Evolutionary conservation across 345 rosid genomes (phyloP).

Genomic region (Clarkia xantiana): DNA sequence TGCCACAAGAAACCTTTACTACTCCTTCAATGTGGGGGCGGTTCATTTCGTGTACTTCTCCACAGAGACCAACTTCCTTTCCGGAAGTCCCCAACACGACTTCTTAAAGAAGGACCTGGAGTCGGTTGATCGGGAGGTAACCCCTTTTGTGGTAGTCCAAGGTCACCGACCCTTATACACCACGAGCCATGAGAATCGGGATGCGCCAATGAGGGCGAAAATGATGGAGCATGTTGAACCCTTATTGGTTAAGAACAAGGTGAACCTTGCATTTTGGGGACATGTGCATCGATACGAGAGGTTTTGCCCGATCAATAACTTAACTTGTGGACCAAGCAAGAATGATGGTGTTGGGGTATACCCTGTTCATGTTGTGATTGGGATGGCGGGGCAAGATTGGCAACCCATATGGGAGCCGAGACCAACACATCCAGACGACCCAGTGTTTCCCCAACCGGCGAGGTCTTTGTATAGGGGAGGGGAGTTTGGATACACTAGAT

Average conservation of each 20-base stretch:
- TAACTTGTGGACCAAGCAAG: slow-evolving; percentile 29
- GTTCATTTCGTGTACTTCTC: slow-evolving; percentile 74
- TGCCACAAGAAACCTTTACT: slow-evolving; percentile 63
- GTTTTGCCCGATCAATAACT: slow-evolving; percentile 78
- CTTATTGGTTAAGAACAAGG: slow-evolving; percentile 54
- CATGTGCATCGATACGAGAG: slow-evolving; percentile 90
- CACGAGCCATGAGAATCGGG: slow-evolving; percentile 47
- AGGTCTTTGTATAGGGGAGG: slow-evolving; percentile 78
- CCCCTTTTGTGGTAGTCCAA: slow-evolving; percentile 68
- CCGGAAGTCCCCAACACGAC: slow-evolving; percentile 56
- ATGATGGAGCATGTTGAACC: slow-evolving; percentile 80
- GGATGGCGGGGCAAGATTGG: slow-evolving; percentile 94
- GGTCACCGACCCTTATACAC: slow-evolving; percentile 98
- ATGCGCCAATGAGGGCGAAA: slow-evolving; percentile 35
- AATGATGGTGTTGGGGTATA: slow-evolving; percentile 23
- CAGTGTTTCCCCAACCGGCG: slow-evolving; percentile 65
- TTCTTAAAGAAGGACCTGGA: slow-evolving; percentile 67
- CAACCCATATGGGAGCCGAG: slow-evolving; percentile 85
- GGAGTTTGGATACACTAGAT: slow-evolving; percentile 80
- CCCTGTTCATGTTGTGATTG: slow-evolving; percentile 84
- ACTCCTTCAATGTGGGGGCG: slow-evolving; percentile 57
- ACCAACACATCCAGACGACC: slow-evolving; percentile 41
- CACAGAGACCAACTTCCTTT: slow-evolving; percentile 74
- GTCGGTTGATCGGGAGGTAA: slow-evolving; percentile 56
- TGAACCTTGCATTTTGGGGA: slow-evolving; percentile 82